Base-by-base conservation (phyloP, 768 basidiomycete genomes). In the Holtermanniella nyarrowii region DNA sequence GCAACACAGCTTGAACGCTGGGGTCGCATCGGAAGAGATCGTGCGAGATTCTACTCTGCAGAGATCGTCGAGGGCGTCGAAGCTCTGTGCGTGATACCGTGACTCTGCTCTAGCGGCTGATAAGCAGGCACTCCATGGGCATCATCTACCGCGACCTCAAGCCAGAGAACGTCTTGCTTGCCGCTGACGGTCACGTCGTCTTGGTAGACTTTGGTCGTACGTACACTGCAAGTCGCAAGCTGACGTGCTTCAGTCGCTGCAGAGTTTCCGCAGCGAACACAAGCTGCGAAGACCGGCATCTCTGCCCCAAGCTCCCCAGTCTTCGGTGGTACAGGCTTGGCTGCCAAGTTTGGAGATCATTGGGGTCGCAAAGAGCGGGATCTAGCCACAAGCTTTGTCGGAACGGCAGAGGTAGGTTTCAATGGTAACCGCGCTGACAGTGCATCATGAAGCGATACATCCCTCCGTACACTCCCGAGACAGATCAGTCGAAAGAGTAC, bases 101-200 rank as follows among this genome's bases (percentile, higher is more conserved):
- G 50, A 56, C 10, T 43, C 50, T 1, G 50, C 54, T n/a, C 46
- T 46, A n/a, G 49, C 43, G 5, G 42, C 55, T 53, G 51, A 61
- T 18, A 1, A 5, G 16, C 27, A 68, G 66, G 46, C 93, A 97
- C 65, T 81, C 82, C 13, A 83, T 85, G 3, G 93, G 93, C 37
- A 89, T 99, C 66, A 90, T 99, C 73, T 93, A 96, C 73, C 85
- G 95, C 45, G 91, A 96, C 69, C 82, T 96, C 57, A 96, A 96
- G 67, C 91, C 91, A 1, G 91, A 96, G 74, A 90, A 90, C 73
- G 87, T 97, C 61, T 82, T 99, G 50, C 91, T 99, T 60, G 87
- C 86, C 46, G 80, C 80, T 1, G 86, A 90, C 60, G 95, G 95
- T 0, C 95, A 99, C 69, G 89, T 96, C 57, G 88, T 97, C 40